Evolutionary conservation across 352 stramenopile genomes (phyloP), one percentile per base, ranked within the genome.

Genomic region (Pythium coloratum): DNA sequence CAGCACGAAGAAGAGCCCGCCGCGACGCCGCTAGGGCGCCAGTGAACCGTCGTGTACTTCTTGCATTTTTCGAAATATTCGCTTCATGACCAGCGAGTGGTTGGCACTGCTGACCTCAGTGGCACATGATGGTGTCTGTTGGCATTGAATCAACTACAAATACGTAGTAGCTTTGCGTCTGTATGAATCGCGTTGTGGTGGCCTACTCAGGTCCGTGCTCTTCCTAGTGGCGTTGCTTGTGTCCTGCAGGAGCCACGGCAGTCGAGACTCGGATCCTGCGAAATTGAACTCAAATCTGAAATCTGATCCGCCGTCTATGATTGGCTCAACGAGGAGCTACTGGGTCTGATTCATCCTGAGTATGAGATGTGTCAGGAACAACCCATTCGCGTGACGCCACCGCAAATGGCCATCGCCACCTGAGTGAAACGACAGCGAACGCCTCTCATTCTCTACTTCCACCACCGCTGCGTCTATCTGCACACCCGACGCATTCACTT

Each of bases 1-100:
- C 51, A 75, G 20, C 16, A 46, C 2, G n/a, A 73, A 66, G 56
- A 73, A 66, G 32, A 50, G 47, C 6, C 55, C 66, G 28, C 64
- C 33, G 6, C 66, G 66, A 28, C 60, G 60, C 36, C 59, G 59
- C 28, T 64, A 54, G 40, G 9, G 6, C 12, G 12, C 3, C 10
- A 1, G 16, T 0, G 34, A 30, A 16, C 26, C 30, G 16, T n/a
- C 32, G 5, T 49, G 30, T 26, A 51, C 26, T 20, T 58, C 28
- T 30, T 30, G 28, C 28, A 30, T 16, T 28, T 58, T 26, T 20
- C 33, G 47, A 63, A 67, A 64, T 59, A 44, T 55, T 67, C 55
- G 28, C 28, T 30, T 4, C 28, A 30, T 30, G 28, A 30, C 28
- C 28, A 2, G 28, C 28, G 28, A 30, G 28, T 30, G 2, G 28